Evolutionary conservation across 2,329 filamentous ascomycete genomes (phyloP).

Genomic region (Teratosphaeria nubilosa): DNA sequence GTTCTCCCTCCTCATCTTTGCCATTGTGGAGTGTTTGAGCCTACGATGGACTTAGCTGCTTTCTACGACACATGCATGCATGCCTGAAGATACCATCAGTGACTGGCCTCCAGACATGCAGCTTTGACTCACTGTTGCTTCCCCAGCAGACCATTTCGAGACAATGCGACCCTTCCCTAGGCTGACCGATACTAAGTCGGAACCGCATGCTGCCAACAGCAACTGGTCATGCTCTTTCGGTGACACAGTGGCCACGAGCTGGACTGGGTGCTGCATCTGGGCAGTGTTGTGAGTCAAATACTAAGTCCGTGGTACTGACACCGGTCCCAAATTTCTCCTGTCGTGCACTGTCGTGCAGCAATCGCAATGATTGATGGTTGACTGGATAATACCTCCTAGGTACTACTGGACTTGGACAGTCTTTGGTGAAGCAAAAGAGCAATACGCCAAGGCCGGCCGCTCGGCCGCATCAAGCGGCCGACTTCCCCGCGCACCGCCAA

Average conservation of each 20-base stretch:
- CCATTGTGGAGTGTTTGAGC: slow-evolving; percentile 1
- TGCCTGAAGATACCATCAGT: not conserved
- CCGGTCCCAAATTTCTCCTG: not conserved
- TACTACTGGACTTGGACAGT: too few species aligned
- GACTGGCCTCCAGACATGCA: not conserved
- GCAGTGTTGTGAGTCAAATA: not conserved
- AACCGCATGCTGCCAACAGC: slow-evolving; percentile 64
- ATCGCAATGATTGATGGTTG: not conserved
- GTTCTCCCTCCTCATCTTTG: slow-evolving; percentile 9
- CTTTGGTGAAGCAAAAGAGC: not conserved
- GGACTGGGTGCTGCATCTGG: slow-evolving; percentile 3
- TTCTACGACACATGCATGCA: not conserved
- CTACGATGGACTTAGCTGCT: slow-evolving; percentile 1
- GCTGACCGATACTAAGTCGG: slow-evolving; percentile 58
- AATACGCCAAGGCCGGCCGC: not conserved
- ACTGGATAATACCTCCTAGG: not conserved
- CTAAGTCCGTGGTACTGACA: not conserved
- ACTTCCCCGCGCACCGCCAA: not conserved
- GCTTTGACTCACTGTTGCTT: slow-evolving; percentile 12
- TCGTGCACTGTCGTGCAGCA: too few species aligned
- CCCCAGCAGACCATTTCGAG: slow-evolving; percentile 47
- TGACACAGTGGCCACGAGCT: not conserved
- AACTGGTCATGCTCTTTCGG: not conserved
- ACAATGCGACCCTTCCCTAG: slow-evolving; percentile 48
- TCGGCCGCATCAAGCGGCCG: not conserved